Conservation (phyloP, 305 asterid species). For the Fraxinus platypoda region DNA sequence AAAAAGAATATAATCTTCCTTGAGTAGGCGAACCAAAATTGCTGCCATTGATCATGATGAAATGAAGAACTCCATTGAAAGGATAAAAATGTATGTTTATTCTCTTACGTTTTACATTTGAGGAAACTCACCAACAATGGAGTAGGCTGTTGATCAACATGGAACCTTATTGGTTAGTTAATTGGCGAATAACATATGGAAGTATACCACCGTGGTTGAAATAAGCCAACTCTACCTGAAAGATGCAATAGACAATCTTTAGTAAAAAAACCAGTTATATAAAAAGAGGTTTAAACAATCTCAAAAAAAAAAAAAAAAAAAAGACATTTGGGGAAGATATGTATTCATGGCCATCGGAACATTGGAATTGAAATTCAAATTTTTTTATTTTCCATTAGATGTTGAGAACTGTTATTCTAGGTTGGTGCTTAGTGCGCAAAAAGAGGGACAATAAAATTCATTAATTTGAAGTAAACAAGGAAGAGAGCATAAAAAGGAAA, state of each 20-base stretch:
- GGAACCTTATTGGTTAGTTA: slow-evolving; percentile 44
- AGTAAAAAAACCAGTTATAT: not conserved
- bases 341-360: not conserved
- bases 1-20: slow-evolving; percentile 22
- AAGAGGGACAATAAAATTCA: not conserved
- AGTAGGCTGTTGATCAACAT: slow-evolving; percentile 14
- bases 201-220: slow-evolving; percentile 88
- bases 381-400: not conserved
- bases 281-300: not conserved
- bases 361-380: not conserved
- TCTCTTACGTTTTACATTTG: slow-evolving; percentile 27
- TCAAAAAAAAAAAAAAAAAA: not conserved
- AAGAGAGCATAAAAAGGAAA: not conserved
- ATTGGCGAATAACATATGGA: slow-evolving; percentile 73
- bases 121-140: not conserved
- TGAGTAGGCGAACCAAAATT: slow-evolving; percentile 18
- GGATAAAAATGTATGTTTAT: slow-evolving; percentile 34
- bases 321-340: not conserved
- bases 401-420: not conserved
- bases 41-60: slow-evolving; percentile 26
- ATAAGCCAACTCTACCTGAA: slow-evolving; percentile 79
- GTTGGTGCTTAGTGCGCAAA: not conserved
- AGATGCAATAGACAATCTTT: not conserved
- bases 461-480: not conserved
- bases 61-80: slow-evolving; percentile 36